Evolutionary conservation across 805 yeast genomes (phyloP), one percentile per base, ranked within the genome.

Genomic region (Saturnispora dispora): DNA sequence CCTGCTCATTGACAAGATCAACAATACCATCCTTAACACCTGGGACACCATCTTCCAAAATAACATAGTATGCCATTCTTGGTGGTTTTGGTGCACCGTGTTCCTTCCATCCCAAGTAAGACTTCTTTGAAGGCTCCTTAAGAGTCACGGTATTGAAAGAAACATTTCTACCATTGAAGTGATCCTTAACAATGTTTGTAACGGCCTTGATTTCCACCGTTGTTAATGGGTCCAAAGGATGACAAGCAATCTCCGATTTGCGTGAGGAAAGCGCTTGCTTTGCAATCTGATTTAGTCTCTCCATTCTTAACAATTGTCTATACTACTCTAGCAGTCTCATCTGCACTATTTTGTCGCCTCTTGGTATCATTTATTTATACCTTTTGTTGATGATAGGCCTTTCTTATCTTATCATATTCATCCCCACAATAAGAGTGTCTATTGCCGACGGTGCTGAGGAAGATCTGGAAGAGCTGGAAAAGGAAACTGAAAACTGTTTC

Each of bases 1-100:
- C 70, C 45, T 68, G 63, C 58, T 71, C 67, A 47, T 77, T 65
- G 36, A 71, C 71, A 48, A 85, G 63, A 62, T 82, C 84, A 55
- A 82, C 83, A 43, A 79, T 70, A 66, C 89, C 90, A 64, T 85
- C 91, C 59, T 78, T 79, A 53, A 84, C 74, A 59, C 88, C 89
- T 48, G 74, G 67, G 51, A 71, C 73, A 45, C 79, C 87, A 32
- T 71, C 59, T 63, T 77, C 83, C 46, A 83, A 71, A 47, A 81
- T 72, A 47, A 85, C 85, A 55, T 74, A 81, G 63, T 78, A 81
- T 18, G 85, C 87, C 60, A 81, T 69, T 66, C 91, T 74, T 52
- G 83, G 83, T 25, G 90, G 90, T 22, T 72, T 52, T n/a, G 81
- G 73, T 23, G 83, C 83, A 52, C 68, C 70, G 46, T 72, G 63